Base-by-base conservation (phyloP, 2,329 filamentous ascomycete genomes). In the Paracamarosporium sp. region DNA sequence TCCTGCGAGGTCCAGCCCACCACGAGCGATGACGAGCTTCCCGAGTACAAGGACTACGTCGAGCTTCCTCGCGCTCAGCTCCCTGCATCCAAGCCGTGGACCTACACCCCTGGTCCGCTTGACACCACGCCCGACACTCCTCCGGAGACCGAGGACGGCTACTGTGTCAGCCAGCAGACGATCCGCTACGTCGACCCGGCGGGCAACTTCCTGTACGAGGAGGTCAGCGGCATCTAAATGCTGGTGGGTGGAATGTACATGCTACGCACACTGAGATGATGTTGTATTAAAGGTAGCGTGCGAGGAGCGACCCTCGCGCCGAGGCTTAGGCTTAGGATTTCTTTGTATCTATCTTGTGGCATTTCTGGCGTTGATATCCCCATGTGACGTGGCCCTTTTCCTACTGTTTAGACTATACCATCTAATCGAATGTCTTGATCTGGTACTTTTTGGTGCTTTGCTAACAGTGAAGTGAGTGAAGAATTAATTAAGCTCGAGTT, bases 161-260 rank as follows among this genome's bases (percentile, higher is more conserved):
- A 73, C 62, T 76, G 74, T 44, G 60, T 65, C 11, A 68, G 48
- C 38, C 57, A 70, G 59, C 68, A 72, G 62, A 71, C 66, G 17
- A 66, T 76, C 48, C 62, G 71, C 62, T 76, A 76, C 47, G 73
- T 76, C 3, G 71, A 76, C 52, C 55, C 61, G 54, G 54, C 62
- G 6, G 74, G 74, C 41, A 71, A 74, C 40, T 71, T 69, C 58
- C 55, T 75, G 59, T 73, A 72, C 48, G 56, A 60, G 47, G 65
- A 67, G 59, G 40, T 56, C 11, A 38, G 11, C 13, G 46, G 17
- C 28, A 38, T 50, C n/a, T 41, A 27, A 30, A 51, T 30, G 43
- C 43, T 33, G 25, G 43, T n/a, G n/a, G 17, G 25, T 41, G 28
- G 48, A 40, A 7, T 41, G 36, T 36, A 17, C 43, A 41, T 20